Base-by-base conservation (phyloP, 345 rosid species). In the Lepidium aucheri region DNA sequence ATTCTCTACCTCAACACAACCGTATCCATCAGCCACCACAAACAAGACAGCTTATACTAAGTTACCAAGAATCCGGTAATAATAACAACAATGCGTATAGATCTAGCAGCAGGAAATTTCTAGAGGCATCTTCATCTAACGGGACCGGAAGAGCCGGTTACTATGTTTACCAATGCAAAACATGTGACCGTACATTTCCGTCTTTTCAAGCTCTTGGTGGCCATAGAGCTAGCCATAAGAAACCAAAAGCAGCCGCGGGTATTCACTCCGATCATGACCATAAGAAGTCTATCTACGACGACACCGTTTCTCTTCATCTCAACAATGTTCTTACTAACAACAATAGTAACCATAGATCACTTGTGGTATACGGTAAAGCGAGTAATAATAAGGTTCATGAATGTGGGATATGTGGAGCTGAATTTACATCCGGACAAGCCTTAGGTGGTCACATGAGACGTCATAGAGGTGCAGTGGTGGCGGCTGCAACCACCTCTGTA, bases 181-280 rank as follows among this genome's bases (percentile, higher is more conserved):
- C 97, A 7, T 95, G 99, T 71, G 84, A 79, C 76, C 73, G 88
- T 42, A 85, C 88, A 0, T 95, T 95, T 56, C 91, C 93, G 1
- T 95, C 99, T 2, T 95, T 95, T 46, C 99, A 95, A 78, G 99
- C 99, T 15, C 83, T 95, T 13, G 99, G 99, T 0, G 99, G 99
- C 13, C 99, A 95, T 32, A 79, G 99, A 60, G 97, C 99, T 0
- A 95, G 99, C 73, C 99, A 95, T 59, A 95, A 85, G 87, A 95
- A 95, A 69, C 96, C 90, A 0, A 89, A 80, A 64, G 53, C 75
- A 24, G 51, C 67, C 2, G 13, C 60, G 30, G 57, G 54, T 49
- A 69, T 17, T 52, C 64, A 52, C 54, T 33, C 42, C 10, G 65
- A 68, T 58, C 60, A 57, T 8, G 77, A 74, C 47, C 73, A 72